Evolutionary conservation across 768 basidiomycete species (phyloP), one percentile per base, ranked within the genome.

Genomic region (Termitomyces sp.): DNA sequence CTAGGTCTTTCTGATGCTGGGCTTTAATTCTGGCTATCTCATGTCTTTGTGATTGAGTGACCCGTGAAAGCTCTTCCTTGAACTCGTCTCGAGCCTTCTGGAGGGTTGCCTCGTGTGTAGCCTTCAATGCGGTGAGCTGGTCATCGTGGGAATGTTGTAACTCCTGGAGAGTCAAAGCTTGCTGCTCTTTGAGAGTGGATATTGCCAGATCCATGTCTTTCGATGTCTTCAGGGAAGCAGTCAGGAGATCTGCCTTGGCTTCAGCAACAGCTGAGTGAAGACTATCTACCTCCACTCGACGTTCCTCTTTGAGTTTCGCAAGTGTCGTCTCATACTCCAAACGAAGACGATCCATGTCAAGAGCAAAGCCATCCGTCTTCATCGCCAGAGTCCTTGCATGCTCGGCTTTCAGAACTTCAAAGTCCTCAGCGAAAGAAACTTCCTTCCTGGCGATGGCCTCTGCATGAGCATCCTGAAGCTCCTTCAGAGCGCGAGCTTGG

Each of bases 401-500:
- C 31, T 89, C 86, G 19, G 77, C 77, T 68, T 84, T 87, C 40
- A 88, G 72, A 53, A 75, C 79, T 63, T 88, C 85, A 35, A 89
- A 65, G 67, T 92, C 85, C 54, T 87, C 85, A 1, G 76, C 65
- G 56, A 87, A 85, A 37, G 82, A 77, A 8, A 75, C 71, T 63
- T 93, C 89, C 70, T 87, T 89, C 58, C 84, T 79, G 16, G 78
- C 64, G 56, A 91, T 78, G 12, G 85, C 85, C 11, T 84, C 78
- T 0, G 80, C 73, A 62, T 93, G 89, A 63, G 89, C 90, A 17
- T 87, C 85, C 64, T 88, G 87, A 27, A 94, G 77, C 29, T 80
- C 80, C 53, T 84, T 74, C 53, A 95, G 69, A 25, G 84, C 83
- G 9, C 78, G 58, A 42, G 80, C 80, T 55, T 84, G 84, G 41